These are phyloP conservation scores for Diaporthe humulicola DNA, from an alignment of 2,329 filamentous ascomycete genomes.

Conservation along the genomic window DNA sequence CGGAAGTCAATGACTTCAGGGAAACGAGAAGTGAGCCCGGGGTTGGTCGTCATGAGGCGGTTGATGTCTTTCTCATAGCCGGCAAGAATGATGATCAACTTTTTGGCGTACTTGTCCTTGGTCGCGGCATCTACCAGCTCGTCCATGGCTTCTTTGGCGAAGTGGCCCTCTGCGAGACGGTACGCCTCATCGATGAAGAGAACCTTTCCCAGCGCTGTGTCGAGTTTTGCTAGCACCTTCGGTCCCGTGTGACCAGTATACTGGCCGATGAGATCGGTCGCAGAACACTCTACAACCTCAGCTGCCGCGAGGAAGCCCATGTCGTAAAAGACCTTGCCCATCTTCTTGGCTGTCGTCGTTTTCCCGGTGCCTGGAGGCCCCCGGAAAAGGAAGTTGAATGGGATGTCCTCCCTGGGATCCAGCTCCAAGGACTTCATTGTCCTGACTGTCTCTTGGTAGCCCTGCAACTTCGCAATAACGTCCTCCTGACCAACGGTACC, in stretches of 20 bases:
- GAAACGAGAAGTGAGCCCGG: conserved; percentile 75
- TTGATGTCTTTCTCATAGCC: conserved; percentile 79
- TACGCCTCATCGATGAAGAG: conserved; percentile 83
- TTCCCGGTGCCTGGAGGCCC: conserved; percentile 76
- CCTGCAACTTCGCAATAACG: conserved; percentile 65
- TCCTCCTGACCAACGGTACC: conserved; percentile 70
- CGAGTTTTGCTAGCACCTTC: conserved; percentile 71
- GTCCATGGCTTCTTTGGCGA: conserved; percentile 68
- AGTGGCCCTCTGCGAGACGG: conserved; percentile 68
- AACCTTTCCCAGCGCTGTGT: conserved; percentile 74
- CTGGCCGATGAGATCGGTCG: conserved; percentile 76
- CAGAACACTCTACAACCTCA: conserved; percentile 76
- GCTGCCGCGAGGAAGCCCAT: conserved; percentile 74
- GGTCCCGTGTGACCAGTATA: conserved; percentile 79
- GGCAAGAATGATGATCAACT: conserved; percentile 76
- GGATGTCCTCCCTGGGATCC: conserved; percentile 70
- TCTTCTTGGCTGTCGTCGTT: conserved; percentile 78
- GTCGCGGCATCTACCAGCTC: conserved; percentile 66
- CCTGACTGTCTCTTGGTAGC: conserved; percentile 65
- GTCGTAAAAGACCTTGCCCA: conserved; percentile 75
- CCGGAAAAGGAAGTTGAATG: conserved; percentile 78
- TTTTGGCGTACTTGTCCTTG: conserved; percentile 69
- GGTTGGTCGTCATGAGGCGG: conserved; percentile 70
- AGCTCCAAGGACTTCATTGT: conserved; percentile 64
- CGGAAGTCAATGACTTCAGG: conserved; percentile 71